Evolutionary conservation across 176 grass and related monocot species (phyloP), one percentile per base, ranked within the genome.

Genomic region (Pharus latifolius): DNA sequence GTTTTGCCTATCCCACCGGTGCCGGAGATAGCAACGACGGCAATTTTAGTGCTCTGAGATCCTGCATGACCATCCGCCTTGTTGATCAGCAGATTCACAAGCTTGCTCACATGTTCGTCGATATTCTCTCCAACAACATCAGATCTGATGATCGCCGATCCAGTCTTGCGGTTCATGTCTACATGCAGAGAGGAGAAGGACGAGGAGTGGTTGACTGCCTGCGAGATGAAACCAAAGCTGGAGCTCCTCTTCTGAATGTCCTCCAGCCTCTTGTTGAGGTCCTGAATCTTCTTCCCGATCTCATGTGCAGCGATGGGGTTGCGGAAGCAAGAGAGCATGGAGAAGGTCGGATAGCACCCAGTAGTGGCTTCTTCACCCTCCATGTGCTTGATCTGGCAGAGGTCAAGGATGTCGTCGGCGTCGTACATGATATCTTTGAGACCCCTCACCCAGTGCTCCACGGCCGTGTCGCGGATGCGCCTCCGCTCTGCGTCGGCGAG

Each of bases 391-490:
- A 89, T 46, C 1, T 43, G 16, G 51, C 35, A 84, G 6, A 63
- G 44, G 20, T 84, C 86, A 30, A 89, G 33, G 35, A 89, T 72
- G 12, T 89, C 77, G 14, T 84, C 77, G 5, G 77, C 60, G 3
- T 89, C 72, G 7, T 81, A 89, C 76, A 89, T 73, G 64, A 55
- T 64, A 44, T 84, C 86, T 15, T 60, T 88, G 26, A 88, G 70
- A 17, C 84, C 70, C 25, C 54, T 43, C 3, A 66, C 11, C 64
- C 76, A 84, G 1, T 3, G 0, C 5, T 60, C 34, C 31, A 27
- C 42, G 1, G 25, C 35, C 0, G 14, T 5, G 2, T 56, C 35
- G 3, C 23, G 3, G 16, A 55, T 40, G 12, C 49, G 28, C 51
- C 24, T 65, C 64, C 55, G 56, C 7, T 89, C 81, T 0, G 76